These are phyloP conservation scores for Phytomonas sp. DNA, from an alignment of 208 protist genomes.

Conservation along the genomic window DNA sequence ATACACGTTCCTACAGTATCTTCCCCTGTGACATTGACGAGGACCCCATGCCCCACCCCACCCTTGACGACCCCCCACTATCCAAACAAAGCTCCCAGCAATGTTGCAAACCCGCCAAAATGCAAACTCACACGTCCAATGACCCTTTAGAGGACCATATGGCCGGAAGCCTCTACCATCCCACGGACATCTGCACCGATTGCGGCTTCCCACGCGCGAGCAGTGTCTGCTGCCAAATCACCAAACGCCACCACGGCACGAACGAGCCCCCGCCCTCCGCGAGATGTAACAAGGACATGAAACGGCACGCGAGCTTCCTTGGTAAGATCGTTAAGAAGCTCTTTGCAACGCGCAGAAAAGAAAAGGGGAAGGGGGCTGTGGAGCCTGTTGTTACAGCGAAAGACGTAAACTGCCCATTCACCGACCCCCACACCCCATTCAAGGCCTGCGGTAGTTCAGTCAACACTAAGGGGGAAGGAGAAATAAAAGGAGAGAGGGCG, in stretches of 20 bases:
- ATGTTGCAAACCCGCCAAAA: background rate
- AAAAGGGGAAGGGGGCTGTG: constrained; percentile 7
- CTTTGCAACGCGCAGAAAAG: constrained; percentile 6
- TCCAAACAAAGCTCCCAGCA: background rate
- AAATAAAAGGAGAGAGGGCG: background rate
- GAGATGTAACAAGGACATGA: background rate
- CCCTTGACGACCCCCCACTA: too few relatives aligned
- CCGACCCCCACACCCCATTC: too few relatives aligned
- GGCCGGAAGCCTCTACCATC: constrained; percentile 21
- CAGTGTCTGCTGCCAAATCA: constrained; percentile 37
- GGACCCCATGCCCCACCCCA: too few relatives aligned
- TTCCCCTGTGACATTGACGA: background rate
- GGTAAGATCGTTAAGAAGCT: constrained; percentile 14
- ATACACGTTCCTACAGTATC: background rate
- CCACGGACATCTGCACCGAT: constrained; percentile 26
- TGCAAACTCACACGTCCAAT: background rate
- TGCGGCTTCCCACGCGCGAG: constrained; percentile 32
- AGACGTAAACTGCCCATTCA: background rate
- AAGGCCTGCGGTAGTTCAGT: too few relatives aligned
- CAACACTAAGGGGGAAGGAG: too few relatives aligned
- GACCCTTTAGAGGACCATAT: constrained; percentile 43
- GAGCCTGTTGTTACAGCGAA: background rate
- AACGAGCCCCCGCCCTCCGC: constrained; percentile 12
- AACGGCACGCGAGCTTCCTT: constrained; percentile 4
- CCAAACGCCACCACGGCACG: constrained; percentile 40